Percentiles rank a stretch among this genome's conserved stretches.
Conservation (phyloP, 2,329 filamentous ascomycete genomes). For the Xylaria sp. region DNA sequence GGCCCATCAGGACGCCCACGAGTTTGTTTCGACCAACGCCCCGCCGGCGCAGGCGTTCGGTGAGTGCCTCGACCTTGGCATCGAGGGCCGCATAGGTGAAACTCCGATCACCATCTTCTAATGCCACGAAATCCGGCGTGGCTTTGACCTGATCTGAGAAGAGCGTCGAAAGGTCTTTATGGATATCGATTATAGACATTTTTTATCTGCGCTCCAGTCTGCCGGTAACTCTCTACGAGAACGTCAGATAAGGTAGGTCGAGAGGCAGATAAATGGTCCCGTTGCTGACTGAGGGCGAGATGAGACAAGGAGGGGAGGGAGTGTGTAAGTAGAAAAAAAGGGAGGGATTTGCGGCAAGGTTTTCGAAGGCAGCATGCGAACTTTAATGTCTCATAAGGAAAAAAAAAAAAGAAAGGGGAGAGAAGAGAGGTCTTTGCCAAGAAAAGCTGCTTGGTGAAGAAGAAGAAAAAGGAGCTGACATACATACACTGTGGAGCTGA, state of each 20-base stretch:
- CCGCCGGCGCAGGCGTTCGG: constrained; percentile 57
- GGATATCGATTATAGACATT: constrained; percentile 65
- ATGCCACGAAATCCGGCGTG: constrained; percentile 63
- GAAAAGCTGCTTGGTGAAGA: background rate
- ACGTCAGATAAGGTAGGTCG: no score
- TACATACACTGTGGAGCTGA: background rate
- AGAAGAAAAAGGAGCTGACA: background rate
- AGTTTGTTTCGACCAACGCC: constrained; percentile 68
- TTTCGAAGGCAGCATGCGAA: background rate
- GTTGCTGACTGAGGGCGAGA: no score
- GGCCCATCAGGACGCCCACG: constrained; percentile 69
- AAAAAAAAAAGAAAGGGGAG: background rate
- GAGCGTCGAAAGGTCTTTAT: constrained; percentile 66
- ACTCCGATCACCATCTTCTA: constrained; percentile 62
- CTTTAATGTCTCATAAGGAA: background rate
- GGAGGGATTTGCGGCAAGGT: no score
- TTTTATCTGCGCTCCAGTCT: background rate
- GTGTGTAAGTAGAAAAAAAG: no score
- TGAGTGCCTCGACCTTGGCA: constrained; percentile 58
- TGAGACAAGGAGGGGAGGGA: no score
- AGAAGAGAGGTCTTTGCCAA: no score
- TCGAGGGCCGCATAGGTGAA: constrained; percentile 73
- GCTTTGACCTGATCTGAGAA: constrained; percentile 63
- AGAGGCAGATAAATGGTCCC: no score
- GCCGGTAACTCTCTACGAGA: no score